These are phyloP conservation scores for Pseudonectria foliicola DNA, from an alignment of 2,329 filamentous ascomycete species.

Conservation along the genomic window DNA sequence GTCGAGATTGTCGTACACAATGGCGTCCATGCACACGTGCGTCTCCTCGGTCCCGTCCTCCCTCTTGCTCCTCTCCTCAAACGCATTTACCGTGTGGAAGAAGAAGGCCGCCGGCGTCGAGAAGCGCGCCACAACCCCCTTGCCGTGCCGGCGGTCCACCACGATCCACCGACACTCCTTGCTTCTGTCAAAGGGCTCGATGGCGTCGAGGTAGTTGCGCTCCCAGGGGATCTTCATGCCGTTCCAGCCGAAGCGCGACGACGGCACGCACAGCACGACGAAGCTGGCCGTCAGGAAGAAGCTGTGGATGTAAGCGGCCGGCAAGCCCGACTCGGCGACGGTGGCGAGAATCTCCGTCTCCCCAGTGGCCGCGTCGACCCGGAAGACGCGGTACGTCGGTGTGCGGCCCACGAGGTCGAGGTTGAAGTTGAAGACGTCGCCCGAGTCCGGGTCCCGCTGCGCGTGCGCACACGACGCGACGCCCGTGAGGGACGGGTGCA, in stretches of 20 bases:
- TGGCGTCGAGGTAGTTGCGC: conserved; percentile 60
- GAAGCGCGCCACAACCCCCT: conserved; percentile 63
- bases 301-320: conserved; percentile 73
- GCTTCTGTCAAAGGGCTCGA: conserved; percentile 53
- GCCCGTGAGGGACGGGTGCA: conserved; percentile 65
- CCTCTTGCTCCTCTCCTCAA: conserved; percentile 47
- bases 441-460: conserved; percentile 61
- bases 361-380: conserved; percentile 53
- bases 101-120: conserved; percentile 64
- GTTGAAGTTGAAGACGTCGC: conserved; percentile 78
- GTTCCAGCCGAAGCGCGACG: conserved; percentile 48
- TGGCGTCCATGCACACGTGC: conserved; percentile 58
- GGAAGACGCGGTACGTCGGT: conserved; percentile 63
- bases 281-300: conserved; percentile 66
- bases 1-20: conserved; percentile 57
- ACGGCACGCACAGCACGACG: conserved; percentile 67
- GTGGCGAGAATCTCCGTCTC: conserved; percentile 65
- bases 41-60: conserved; percentile 23
- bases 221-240: conserved; percentile 58
- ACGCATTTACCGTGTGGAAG: conserved; percentile 76
- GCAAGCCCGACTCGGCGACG: conserved; percentile 42
- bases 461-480: conserved; percentile 64
- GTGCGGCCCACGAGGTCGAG: conserved; percentile 49
- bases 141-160: conserved; percentile 55
- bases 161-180: conserved; percentile 64